Conservation (phyloP, 2,329 filamentous ascomycete species). For the Aspergillus udagawae region DNA sequence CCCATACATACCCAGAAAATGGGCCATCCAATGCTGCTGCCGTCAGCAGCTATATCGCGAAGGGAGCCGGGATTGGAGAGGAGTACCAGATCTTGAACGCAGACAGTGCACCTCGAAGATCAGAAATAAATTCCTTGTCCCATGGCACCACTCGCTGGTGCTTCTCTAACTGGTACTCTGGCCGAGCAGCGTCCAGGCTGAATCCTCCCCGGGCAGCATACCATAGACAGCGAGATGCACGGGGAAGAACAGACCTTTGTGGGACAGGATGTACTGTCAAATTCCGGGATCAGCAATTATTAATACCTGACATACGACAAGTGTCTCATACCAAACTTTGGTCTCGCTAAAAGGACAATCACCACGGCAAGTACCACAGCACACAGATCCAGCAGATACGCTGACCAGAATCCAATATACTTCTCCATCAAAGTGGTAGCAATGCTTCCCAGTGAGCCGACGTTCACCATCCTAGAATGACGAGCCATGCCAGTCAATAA, state of each 20-base stretch:
- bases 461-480: constrained; percentile 1
- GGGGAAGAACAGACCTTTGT: not conserved
- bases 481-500: not conserved
- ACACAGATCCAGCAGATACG: constrained; percentile 1
- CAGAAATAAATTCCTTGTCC: not conserved
- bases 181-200: not conserved
- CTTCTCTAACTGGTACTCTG: not conserved
- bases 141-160: not conserved
- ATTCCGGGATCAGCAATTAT: not conserved
- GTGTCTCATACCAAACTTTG: not conserved
- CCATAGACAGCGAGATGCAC: not conserved
- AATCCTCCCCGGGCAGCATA: not conserved
- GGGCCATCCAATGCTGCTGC: constrained; percentile 5
- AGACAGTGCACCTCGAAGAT: not conserved
- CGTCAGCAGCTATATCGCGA: not conserved
- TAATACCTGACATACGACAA: not conserved
- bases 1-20: constrained; percentile 14
- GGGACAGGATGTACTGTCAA: not conserved
- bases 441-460: not conserved
- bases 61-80: not conserved
- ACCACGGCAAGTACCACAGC: not conserved
- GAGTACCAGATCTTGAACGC: not conserved
- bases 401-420: constrained; percentile 4
- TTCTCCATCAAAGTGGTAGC: constrained; percentile 3
- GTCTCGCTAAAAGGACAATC: not conserved